These are phyloP conservation scores for Angomonas deanei DNA, from an alignment of 208 protist genomes.

Conservation along the genomic window DNA sequence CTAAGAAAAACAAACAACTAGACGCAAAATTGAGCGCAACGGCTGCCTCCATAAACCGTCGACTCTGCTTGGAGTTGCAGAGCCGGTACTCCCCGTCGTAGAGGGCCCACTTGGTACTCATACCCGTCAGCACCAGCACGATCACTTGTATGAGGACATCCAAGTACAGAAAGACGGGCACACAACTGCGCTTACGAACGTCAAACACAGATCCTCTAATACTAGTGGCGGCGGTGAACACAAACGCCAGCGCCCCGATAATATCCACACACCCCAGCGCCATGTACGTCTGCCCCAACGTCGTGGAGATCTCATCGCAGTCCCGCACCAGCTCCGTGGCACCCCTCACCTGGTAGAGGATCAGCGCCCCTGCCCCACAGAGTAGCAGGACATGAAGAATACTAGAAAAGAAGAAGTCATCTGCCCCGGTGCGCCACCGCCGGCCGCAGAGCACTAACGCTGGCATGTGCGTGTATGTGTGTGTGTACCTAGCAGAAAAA, in stretches of 20 bases:
- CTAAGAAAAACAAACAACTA: slow-evolving; percentile 22
- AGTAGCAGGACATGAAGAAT: slow-evolving; percentile 37
- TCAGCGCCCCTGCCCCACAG: background rate
- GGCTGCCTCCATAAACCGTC: slow-evolving; percentile 23
- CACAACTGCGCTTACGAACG: slow-evolving; percentile 38
- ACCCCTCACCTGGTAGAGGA: background rate
- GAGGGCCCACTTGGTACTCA: slow-evolving; percentile 33
- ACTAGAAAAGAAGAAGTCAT: slow-evolving; percentile 75
- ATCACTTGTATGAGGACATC: slow-evolving; percentile 15
- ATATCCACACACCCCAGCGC: slow-evolving; percentile 29
- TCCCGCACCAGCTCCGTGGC: background rate
- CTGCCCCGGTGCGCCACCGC: slow-evolving; percentile 60
- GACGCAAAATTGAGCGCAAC: slow-evolving; percentile 37
- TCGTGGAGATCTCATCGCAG: slow-evolving; percentile 14
- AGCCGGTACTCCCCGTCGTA: slow-evolving; percentile 19
- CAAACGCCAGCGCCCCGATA: slow-evolving; percentile 24
- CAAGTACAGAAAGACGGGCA: slow-evolving; percentile 58
- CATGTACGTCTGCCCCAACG: slow-evolving; percentile 20
- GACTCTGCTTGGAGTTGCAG: slow-evolving; percentile 15
- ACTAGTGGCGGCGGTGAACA: slow-evolving; percentile 34
- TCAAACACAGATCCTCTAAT: slow-evolving; percentile 67
- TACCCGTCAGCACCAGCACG: slow-evolving; percentile 19
- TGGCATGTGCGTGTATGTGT: slow-evolving; percentile 41
- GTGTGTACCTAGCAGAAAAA: background rate
- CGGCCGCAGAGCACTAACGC: slow-evolving; percentile 65